phyloP scores from a whole-genome alignment of 192 early-diverging fungal genomes.

The Coemansia sp. region DNA sequence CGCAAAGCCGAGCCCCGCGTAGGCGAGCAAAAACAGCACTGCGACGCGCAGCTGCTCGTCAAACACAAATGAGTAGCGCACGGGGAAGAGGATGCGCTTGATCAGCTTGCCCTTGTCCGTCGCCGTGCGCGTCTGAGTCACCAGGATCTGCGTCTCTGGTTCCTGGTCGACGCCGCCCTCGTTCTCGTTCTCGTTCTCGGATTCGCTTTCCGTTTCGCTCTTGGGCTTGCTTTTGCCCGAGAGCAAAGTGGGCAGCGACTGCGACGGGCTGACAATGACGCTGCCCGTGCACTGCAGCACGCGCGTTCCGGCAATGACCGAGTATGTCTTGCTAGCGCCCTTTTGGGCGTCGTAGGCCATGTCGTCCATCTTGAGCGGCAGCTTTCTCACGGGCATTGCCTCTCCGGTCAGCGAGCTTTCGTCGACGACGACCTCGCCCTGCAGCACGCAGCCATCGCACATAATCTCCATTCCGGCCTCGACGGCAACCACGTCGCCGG shows the following conservation, averaged over 20 bases:
- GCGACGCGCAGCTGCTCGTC: constrained; percentile 75
- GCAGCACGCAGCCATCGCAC: constrained; percentile 66
- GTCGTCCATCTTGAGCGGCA: constrained; percentile 60
- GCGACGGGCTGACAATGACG: background rate
- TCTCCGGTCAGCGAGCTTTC: constrained; percentile 76
- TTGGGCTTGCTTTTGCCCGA: too few species aligned
- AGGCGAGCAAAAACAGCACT: constrained; percentile 60
- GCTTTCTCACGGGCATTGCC: constrained; percentile 76
- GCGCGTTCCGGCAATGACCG: constrained; percentile 66
- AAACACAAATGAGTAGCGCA: constrained; percentile 70
- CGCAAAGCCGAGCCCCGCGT: constrained; percentile 62
- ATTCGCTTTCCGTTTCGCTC: too few species aligned
- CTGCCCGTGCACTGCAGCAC: constrained; percentile 58
- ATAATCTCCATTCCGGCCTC: constrained; percentile 53
- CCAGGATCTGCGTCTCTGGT: constrained; percentile 59
- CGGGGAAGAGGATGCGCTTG: constrained; percentile 73
- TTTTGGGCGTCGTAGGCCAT: constrained; percentile 26
- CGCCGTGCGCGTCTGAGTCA: constrained; percentile 60
- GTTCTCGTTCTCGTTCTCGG: too few species aligned
- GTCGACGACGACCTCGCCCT: constrained; percentile 70
- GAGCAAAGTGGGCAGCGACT: constrained; percentile 5
- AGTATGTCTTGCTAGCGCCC: constrained; percentile 55
- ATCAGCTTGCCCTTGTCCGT: constrained; percentile 70
- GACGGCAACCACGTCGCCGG: constrained; percentile 64
- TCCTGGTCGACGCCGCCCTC: too few species aligned